Percentiles rank a stretch among this genome's conserved stretches.
Evolutionary conservation across 2,329 filamentous ascomycete genomes (phyloP).

Genomic region (Rhynchosporium agropyri): DNA sequence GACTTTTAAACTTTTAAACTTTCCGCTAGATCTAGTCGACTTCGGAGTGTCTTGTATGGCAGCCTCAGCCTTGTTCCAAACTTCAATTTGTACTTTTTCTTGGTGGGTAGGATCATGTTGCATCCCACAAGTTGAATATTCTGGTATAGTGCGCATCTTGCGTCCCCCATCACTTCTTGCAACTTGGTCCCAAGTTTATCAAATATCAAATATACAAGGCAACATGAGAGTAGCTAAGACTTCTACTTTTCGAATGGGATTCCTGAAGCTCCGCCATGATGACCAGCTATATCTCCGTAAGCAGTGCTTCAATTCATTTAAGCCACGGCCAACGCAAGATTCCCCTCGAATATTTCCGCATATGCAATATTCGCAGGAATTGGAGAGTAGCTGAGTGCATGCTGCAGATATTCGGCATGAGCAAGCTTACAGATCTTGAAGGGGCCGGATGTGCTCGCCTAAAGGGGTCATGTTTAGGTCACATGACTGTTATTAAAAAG

Average conservation of each 20-base stretch:
- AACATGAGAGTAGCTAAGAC: constrained; percentile 64
- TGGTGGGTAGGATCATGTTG: constrained; percentile 55
- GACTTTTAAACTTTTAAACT: constrained; percentile 61
- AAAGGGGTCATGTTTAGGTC: neutral
- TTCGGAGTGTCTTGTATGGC: constrained; percentile 59
- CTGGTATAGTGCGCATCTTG: constrained; percentile 49
- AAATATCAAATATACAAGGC: constrained; percentile 58
- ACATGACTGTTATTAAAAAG: neutral
- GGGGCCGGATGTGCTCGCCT: neutral
- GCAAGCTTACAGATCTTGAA: neutral
- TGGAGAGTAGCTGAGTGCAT: constrained; percentile 6
- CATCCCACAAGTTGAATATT: constrained; percentile 60
- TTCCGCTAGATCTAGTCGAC: constrained; percentile 54
- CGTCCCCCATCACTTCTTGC: constrained; percentile 55
- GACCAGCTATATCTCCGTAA: constrained; percentile 56
- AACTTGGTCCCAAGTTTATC: constrained; percentile 53
- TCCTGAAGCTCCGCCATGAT: constrained; percentile 58
- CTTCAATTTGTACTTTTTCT: constrained; percentile 59
- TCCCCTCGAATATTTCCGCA: constrained; percentile 2
- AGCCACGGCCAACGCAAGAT: constrained; percentile 5
- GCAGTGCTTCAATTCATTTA: neutral
- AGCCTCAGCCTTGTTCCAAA: constrained; percentile 57
- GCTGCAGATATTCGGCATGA: neutral
- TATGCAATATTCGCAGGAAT: neutral
- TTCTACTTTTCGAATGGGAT: constrained; percentile 52